phyloP scores from a whole-genome alignment of 176 grass and related monocot species.

The Juncus effusus region DNA sequence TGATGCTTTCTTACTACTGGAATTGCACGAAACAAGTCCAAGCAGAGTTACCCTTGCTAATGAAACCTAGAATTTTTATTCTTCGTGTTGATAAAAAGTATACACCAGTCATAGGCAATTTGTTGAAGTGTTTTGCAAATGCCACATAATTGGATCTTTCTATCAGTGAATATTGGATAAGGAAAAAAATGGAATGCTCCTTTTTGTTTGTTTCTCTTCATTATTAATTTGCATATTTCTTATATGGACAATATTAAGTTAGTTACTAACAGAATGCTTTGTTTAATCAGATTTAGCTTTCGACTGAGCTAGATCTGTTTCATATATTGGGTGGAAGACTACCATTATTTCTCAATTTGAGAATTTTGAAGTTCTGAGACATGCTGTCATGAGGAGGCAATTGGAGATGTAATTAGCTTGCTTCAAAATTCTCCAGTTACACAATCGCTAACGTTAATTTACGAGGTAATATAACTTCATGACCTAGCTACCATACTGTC shows the following conservation, averaged over 20 bases:
- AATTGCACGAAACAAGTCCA: not conserved
- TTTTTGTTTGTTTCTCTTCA: not conserved
- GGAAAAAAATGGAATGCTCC: not conserved
- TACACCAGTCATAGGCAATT: not conserved
- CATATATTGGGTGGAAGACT: not conserved
- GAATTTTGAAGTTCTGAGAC: not conserved
- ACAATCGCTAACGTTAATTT: not conserved
- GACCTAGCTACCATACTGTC: not conserved
- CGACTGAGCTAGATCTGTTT: not conserved
- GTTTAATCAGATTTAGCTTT: too few species aligned
- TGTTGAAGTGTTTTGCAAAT: conserved; percentile 3
- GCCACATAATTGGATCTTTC: not conserved
- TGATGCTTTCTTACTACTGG: not conserved
- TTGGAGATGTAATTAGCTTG: conserved; percentile 16
- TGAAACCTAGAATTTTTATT: not conserved
- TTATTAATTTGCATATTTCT: conserved; percentile 2
- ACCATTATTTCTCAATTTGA: not conserved
- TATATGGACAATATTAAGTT: not conserved
- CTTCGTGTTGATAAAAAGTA: not conserved
- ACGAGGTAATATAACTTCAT: not conserved
- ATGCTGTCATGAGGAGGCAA: conserved; percentile 3
- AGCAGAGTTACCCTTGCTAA: not conserved
- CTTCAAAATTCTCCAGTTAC: conserved; percentile 10
- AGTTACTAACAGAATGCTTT: too few species aligned
- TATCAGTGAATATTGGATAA: not conserved